These are phyloP conservation scores for Blastobotrys robertii DNA, from an alignment of 805 yeast species.

Conservation along the genomic window DNA sequence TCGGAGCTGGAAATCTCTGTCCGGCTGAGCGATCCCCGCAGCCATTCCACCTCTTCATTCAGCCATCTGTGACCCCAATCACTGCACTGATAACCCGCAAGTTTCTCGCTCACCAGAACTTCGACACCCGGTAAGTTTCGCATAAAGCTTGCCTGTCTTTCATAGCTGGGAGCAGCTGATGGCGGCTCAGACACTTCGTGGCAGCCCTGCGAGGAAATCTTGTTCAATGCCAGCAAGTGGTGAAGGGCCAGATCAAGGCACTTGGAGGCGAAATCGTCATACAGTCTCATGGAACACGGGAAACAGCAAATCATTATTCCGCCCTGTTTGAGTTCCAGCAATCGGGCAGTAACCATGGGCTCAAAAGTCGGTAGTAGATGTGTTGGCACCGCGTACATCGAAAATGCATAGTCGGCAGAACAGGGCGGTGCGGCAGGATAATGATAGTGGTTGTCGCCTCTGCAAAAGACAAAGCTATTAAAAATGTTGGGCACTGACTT, in stretches of 20 bases:
- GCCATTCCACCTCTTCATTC: constrained; percentile 17
- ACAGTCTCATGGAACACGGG: constrained; percentile 17
- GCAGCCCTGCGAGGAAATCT: constrained; percentile 17
- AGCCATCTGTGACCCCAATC: constrained; percentile 20
- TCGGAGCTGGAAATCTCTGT: constrained; percentile 5
- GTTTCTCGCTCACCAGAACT: constrained; percentile 8
- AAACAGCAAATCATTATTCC: constrained; percentile 17
- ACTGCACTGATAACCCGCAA: constrained; percentile 2
- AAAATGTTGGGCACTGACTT: constrained; percentile 1
- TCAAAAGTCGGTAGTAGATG: constrained; percentile 16
- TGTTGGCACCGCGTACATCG: constrained; percentile 16
- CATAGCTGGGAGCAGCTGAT: constrained; percentile 9
- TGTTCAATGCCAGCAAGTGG: constrained; percentile 18
- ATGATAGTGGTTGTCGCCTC: background rate
- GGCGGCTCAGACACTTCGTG: constrained; percentile 18
- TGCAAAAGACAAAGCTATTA: constrained; percentile 7
- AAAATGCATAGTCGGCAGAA: constrained; percentile 15
- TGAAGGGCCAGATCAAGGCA: constrained; percentile 19
- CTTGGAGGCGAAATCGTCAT: constrained; percentile 13
- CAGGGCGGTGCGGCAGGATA: constrained; percentile 11
- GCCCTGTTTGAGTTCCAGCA: constrained; percentile 16
- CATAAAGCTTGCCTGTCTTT: constrained; percentile 8
- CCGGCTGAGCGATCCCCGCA: constrained; percentile 7
- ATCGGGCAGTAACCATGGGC: constrained; percentile 10
- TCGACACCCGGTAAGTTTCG: constrained; percentile 6